Evolutionary conservation across 129 eudicot genomes (phyloP), one percentile per base, ranked within the genome.

Genomic region (Chrysanthemum lavandulifolium): DNA sequence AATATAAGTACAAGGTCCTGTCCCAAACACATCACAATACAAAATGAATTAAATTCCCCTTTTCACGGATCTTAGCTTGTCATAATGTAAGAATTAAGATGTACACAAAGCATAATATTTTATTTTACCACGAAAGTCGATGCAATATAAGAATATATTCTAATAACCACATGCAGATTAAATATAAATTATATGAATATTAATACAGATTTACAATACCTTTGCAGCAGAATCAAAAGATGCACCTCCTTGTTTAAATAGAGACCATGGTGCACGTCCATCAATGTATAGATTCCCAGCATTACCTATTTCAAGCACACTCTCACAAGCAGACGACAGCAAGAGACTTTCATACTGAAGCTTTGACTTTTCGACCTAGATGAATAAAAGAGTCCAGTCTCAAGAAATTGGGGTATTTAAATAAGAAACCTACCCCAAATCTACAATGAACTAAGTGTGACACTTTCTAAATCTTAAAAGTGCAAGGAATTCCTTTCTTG

Each of bases 261-360:
- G 94, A 76, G 97, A 88, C 99, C 99, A 95, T 2, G 99, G 99
- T 52, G 97, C 97, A 67, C 74, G 89, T 83, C 76, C 96, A 74
- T 95, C 86, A 6, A 95, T 91, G 82, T 91, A 95, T 33, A 86
- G 57, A 80, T 95, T 95, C 57, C 99, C 99, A 43, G 90, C 88
- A 74, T 76, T 81, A 47, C 99, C 97, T 19, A 95, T 95, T 82
- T 95, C 99, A 40, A 91, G 74, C 15, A 95, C 92, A 73, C 96
- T 86, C 75, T 81, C 99, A 80, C 99, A 88, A 62, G 99, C 99
- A 27, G 99, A 88, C 45, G 99, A 95, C 15, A 91, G 81, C 25
- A 84, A 79, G 2, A 95, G 85, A 33, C 83, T 86, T 83, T 88
- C 88, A 72, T 90, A 95, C 10, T 88, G 84, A 54, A 70, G 52